These are phyloP conservation scores for Boletus albobrunnescens DNA, from an alignment of 1,284 basidiomycete genomes.

Conservation along the genomic window DNA sequence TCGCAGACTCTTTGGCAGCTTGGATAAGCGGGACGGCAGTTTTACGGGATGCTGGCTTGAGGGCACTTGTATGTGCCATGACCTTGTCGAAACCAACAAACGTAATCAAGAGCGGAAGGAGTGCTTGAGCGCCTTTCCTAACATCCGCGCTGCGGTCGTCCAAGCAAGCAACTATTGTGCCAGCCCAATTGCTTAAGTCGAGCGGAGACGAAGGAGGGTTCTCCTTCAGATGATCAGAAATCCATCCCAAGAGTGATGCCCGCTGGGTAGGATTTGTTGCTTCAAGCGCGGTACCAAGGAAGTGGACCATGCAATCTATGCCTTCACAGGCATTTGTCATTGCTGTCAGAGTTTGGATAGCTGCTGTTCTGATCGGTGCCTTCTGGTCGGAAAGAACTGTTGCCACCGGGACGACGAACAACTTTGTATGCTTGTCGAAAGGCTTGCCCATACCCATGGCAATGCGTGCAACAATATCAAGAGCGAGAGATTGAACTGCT, in stretches of 20 bases:
- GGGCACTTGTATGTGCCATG: slow-evolving; percentile 77
- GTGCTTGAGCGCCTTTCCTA: slow-evolving; percentile 82
- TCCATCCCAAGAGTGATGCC: slow-evolving; percentile 81
- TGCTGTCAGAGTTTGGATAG: slow-evolving; percentile 73
- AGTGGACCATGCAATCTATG: slow-evolving; percentile 76
- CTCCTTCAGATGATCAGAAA: slow-evolving; percentile 76
- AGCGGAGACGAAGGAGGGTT: slow-evolving; percentile 52
- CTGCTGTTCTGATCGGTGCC: slow-evolving; percentile 78
- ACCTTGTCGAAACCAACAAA: slow-evolving; percentile 83
- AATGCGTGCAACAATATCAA: slow-evolving; percentile 88
- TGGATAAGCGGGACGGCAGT: slow-evolving; percentile 89
- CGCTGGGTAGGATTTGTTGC: slow-evolving; percentile 86
- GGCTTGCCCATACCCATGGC: slow-evolving; percentile 92
- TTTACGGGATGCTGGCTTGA: slow-evolving; percentile 89
- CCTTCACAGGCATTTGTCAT: slow-evolving; percentile 85
- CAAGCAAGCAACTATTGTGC: slow-evolving; percentile 74
- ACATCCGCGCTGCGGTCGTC: slow-evolving; percentile 93
- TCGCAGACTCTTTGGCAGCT: slow-evolving; percentile 51
- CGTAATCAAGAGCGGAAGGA: slow-evolving; percentile 77
- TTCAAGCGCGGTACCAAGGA: slow-evolving; percentile 80
- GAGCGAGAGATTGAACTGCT: slow-evolving; percentile 84
- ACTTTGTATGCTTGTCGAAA: slow-evolving; percentile 85
- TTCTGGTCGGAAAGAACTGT: slow-evolving; percentile 94
- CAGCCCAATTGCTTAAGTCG: slow-evolving; percentile 75
- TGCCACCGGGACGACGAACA: slow-evolving; percentile 76